phyloP scores from a whole-genome alignment of 1,284 basidiomycete genomes.

The Amylostereum chailletii region DNA sequence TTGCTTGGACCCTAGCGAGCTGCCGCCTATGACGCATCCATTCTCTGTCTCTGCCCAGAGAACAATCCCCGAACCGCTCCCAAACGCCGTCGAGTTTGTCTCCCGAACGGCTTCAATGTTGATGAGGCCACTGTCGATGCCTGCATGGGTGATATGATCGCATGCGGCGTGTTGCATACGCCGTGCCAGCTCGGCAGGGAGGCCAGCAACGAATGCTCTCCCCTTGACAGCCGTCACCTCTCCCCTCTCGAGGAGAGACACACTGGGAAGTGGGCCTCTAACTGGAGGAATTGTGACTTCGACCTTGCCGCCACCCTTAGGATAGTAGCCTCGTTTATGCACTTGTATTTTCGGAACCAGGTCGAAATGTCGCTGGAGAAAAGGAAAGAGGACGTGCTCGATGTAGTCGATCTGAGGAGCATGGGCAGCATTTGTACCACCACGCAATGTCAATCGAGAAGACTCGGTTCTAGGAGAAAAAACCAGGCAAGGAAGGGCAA shows the following conservation, averaged over 20 bases:
- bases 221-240: slow-evolving; percentile 41
- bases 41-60: slow-evolving; percentile 62
- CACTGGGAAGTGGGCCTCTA: slow-evolving; percentile 31
- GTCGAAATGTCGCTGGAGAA: slow-evolving; percentile 47
- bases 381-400: slow-evolving; percentile 54
- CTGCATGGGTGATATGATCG: too few relatives aligned
- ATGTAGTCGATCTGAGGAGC: slow-evolving; percentile 70
- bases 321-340: slow-evolving; percentile 53
- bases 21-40: slow-evolving; percentile 58
- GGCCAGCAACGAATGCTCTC: slow-evolving; percentile 51
- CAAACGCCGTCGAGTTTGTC: slow-evolving; percentile 34
- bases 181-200: slow-evolving; percentile 42
- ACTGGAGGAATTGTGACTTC: slow-evolving; percentile 32
- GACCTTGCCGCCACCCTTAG: slow-evolving; percentile 60
- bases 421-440: slow-evolving; percentile 60
- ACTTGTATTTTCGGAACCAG: slow-evolving; percentile 37
- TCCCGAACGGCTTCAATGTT: slow-evolving; percentile 34
- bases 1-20: slow-evolving; percentile 47
- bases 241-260: slow-evolving; percentile 46
- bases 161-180: slow-evolving; percentile 46
- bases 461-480: slow-evolving; percentile 30
- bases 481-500: slow-evolving; percentile 58
- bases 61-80: slow-evolving; percentile 59
- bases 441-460: slow-evolving; percentile 44
- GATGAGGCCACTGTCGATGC: slow-evolving; percentile 25